Base-by-base conservation (phyloP, 495 filamentous ascomycete species). In the Durotheca rogersii region DNA sequence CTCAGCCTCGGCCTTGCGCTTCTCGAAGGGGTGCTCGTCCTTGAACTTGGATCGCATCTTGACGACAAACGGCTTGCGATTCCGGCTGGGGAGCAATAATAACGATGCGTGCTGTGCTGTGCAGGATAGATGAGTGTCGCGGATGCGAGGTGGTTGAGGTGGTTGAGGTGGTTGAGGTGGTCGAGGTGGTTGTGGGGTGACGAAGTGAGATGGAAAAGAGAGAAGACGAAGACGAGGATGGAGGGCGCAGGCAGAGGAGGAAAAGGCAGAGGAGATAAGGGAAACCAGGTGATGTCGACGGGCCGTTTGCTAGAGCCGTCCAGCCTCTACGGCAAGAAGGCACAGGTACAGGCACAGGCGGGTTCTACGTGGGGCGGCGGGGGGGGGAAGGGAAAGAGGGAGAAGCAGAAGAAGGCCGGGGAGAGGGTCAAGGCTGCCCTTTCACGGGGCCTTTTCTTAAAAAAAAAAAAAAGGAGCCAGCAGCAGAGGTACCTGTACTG, bases 1-100 rank as follows among this genome's bases (percentile, higher is more conserved):
- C 78, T 97, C 94, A 67, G 93, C 93, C 72, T 98, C 93, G 48
- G 93, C 93, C 88, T 96, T 95, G 73, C 86, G 84, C 86, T 98
- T 97, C 88, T 96, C 91, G 72, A 97, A 97, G 67, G 90, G 89
- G 76, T 96, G 93, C 84, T 97, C 93, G 84, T 98, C 93, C 87
- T 97, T 98, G 76, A 97, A 97, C 81, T 96, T 97, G 72, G 86
- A 90, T 64, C 90, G 84, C 90, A 96, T 95, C 53, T 70, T 91
- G 77, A 67, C 41, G 61, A 19, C 36, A 3, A 35, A 21, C 4
- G 68, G 27, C n/a, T n/a, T n/a, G n/a, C 39, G 36, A 48, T 31
- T 30, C 3, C 53, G 35, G n/a, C n/a, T 37, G 16, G 18, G 6
- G 18, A 5, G 7, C 17, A n/a, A n/a, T n/a, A n/a, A n/a, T n/a